Evolutionary conservation across 1,284 basidiomycete genomes (phyloP).

Genomic region (Rhodofomes roseus): DNA sequence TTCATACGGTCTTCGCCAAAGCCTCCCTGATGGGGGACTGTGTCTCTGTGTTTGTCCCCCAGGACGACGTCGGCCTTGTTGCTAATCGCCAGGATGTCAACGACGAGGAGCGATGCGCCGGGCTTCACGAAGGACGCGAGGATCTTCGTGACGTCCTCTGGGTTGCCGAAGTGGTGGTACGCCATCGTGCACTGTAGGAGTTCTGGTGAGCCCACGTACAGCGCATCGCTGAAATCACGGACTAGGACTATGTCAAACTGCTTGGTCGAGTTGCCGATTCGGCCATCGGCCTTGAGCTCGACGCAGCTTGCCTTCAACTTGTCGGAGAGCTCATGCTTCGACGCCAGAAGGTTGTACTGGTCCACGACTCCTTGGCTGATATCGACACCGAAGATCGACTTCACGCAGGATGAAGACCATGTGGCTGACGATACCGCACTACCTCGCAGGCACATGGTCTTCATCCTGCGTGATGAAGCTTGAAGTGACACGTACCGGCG

Average conservation of each 20-base stretch:
- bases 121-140: conserved; percentile 57
- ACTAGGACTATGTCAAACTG: conserved; percentile 62
- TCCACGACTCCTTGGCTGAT: conserved; percentile 60
- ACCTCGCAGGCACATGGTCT: conserved; percentile 33
- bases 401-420: conserved; percentile 47
- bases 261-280: conserved; percentile 38
- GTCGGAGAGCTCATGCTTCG: conserved; percentile 51
- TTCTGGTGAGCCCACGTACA: background rate
- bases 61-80: background rate
- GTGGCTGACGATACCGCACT: conserved; percentile 54
- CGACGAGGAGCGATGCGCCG: conserved; percentile 33
- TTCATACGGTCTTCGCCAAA: background rate
- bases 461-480: background rate
- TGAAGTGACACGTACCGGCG: conserved; percentile 36
- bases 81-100: background rate
- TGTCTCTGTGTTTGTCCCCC: background rate
- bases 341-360: conserved; percentile 50
- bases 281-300: conserved; percentile 41
- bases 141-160: conserved; percentile 42
- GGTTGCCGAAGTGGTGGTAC: conserved; percentile 61
- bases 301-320: conserved; percentile 53
- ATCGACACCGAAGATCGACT: conserved; percentile 60
- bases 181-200: conserved; percentile 53
- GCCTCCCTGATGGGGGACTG: background rate
- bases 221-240: conserved; percentile 14